Evolutionary conservation across 306 rosid species (phyloP).

Genomic region (Betula pendula): DNA sequence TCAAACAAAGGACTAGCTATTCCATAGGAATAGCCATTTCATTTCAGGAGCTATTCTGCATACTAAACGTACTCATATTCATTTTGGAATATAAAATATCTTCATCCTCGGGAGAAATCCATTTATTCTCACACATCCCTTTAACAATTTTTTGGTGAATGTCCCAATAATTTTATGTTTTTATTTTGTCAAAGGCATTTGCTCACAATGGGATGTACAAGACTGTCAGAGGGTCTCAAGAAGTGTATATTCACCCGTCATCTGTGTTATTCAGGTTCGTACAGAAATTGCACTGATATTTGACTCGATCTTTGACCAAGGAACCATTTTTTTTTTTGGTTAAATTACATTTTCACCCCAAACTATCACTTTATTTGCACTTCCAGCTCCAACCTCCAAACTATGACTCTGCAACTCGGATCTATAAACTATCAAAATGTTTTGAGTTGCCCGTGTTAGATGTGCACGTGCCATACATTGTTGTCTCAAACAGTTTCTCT

Average conservation of each 20-base stretch:
- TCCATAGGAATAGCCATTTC: too few relatives aligned
- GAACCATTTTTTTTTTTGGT: background rate
- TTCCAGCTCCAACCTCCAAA: too few relatives aligned
- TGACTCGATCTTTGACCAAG: background rate
- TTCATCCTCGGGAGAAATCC: background rate
- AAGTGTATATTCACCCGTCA: slow-evolving; percentile 88
- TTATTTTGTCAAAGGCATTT: slow-evolving; percentile 54
- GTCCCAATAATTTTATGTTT: slow-evolving; percentile 14
- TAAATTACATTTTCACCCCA: too few relatives aligned
- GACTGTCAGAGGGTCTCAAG: slow-evolving; percentile 85
- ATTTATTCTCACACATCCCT: background rate
- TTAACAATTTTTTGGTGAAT: background rate
- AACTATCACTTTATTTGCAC: too few relatives aligned
- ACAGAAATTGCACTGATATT: slow-evolving; percentile 14
- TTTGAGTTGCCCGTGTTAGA: too few relatives aligned
- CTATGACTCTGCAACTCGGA: too few relatives aligned
- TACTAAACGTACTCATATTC: too few relatives aligned
- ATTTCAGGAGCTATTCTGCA: too few relatives aligned
- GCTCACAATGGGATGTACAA: slow-evolving; percentile 82
- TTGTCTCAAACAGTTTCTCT: background rate
- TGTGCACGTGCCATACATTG: too few relatives aligned
- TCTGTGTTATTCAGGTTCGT: slow-evolving; percentile 89
- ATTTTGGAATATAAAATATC: slow-evolving; percentile 4
- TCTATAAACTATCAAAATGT: too few relatives aligned
- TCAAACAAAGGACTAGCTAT: too few relatives aligned